Percentiles rank a stretch among this genome's conserved stretches.
Evolutionary conservation across 2,329 filamentous ascomycete species (phyloP).

Genomic region (Nakataea oryzae): DNA sequence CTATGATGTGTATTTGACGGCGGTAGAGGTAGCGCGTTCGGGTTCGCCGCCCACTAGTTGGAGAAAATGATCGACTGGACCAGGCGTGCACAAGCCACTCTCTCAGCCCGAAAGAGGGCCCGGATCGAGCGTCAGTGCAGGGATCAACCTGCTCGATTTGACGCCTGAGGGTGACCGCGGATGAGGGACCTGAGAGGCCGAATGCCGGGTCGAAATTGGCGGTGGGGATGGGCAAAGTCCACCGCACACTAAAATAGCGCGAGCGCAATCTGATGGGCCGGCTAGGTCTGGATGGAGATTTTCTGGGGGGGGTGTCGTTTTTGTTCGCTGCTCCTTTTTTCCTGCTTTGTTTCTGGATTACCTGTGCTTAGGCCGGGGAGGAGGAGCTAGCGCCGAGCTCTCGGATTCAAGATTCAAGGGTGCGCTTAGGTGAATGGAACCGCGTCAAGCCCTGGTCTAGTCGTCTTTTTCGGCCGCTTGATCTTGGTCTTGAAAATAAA

Average conservation of each 20-base stretch:
- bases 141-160: constrained; percentile 7
- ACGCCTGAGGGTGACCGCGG: neutral
- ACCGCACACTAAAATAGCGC: constrained; percentile 4
- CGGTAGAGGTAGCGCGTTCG: constrained; percentile 20
- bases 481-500: neutral
- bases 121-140: constrained; percentile 8
- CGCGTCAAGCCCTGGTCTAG: neutral
- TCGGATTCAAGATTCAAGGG: neutral
- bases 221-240: constrained; percentile 3
- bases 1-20: constrained; percentile 25
- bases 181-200: neutral
- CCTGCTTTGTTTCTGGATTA: neutral
- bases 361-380: neutral
- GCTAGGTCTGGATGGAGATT: neutral
- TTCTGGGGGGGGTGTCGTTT: neutral
- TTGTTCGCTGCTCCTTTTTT: neutral
- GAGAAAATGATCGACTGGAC: constrained; percentile 8
- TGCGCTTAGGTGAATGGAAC: neutral
- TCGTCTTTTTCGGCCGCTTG: neutral
- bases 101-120: constrained; percentile 3
- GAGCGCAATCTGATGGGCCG: constrained; percentile 2
- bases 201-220: constrained; percentile 2
- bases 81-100: constrained; percentile 9
- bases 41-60: constrained; percentile 9
- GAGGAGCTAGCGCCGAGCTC: neutral